A percentile compares a stretch with the other conserved stretches of the same genome.
Conservation (phyloP, 2,329 filamentous ascomycete species). For the Lecanicillium sp. region DNA sequence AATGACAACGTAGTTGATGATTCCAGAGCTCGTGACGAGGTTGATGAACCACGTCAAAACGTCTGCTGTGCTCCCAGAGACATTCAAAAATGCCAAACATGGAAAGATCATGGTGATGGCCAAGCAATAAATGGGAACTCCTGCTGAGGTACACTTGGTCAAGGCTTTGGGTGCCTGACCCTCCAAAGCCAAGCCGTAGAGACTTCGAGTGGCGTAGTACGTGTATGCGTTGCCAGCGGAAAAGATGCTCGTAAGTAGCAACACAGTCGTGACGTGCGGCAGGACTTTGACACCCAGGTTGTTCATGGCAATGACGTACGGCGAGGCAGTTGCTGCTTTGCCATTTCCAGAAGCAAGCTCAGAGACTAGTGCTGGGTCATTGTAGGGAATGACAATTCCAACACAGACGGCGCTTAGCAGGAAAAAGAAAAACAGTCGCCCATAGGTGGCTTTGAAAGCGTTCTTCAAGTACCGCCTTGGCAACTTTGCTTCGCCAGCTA, state of each 20-base stretch:
- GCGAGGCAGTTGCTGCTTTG: constrained; percentile 46
- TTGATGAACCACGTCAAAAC: constrained; percentile 46
- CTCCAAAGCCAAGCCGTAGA: constrained; percentile 41
- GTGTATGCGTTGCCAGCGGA: constrained; percentile 42
- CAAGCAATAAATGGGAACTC: constrained; percentile 53
- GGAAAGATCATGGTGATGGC: constrained; percentile 42
- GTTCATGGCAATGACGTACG: constrained; percentile 54
- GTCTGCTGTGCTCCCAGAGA: constrained; percentile 36
- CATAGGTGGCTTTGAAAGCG: constrained; percentile 66
- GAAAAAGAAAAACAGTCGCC: constrained; percentile 63
- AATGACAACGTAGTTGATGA: constrained; percentile 55
- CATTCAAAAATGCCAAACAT: constrained; percentile 42
- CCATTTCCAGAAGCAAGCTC: constrained; percentile 23
- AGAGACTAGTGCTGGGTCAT: constrained; percentile 31
- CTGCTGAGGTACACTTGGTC: constrained; percentile 47
- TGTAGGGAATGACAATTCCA: constrained; percentile 58
- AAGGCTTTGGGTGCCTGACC: constrained; percentile 43
- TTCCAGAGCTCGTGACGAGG: constrained; percentile 46
- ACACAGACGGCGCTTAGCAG: constrained; percentile 58
- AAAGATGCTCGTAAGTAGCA: constrained; percentile 32
- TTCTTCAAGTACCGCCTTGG: constrained; percentile 55
- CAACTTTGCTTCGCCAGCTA: constrained; percentile 59
- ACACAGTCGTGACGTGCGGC: constrained; percentile 49
- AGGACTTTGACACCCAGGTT: constrained; percentile 43
- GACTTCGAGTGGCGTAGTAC: constrained; percentile 39